Percentiles rank a stretch among this genome's conserved stretches.
These are phyloP conservation scores for Podosphaera fusca DNA, from an alignment of 2,329 filamentous ascomycete genomes.

Conservation along the genomic window DNA sequence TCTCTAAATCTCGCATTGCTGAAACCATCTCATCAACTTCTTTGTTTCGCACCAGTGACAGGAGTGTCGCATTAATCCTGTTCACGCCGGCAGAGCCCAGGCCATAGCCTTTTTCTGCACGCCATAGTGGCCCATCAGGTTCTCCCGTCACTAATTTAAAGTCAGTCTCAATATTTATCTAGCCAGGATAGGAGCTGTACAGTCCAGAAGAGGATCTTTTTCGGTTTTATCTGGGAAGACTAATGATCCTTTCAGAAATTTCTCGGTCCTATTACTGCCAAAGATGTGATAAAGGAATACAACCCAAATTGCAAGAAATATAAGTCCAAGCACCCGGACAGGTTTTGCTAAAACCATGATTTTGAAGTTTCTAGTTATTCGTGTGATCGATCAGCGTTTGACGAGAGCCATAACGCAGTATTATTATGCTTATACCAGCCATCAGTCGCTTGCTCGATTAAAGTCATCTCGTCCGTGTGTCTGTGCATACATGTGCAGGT, in stretches of 20 bases:
- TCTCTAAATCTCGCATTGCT: conserved; percentile 77
- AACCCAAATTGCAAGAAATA: conserved; percentile 48
- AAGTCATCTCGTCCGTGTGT: too few species aligned
- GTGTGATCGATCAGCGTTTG: too few species aligned
- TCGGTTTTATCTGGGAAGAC: conserved; percentile 38
- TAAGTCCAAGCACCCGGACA: conserved; percentile 53
- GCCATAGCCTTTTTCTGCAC: conserved; percentile 55
- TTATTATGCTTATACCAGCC: too few species aligned
- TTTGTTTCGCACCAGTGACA: conserved; percentile 79
- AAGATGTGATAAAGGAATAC: conserved; percentile 62
- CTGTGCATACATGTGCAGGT: too few species aligned
- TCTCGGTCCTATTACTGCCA: conserved; percentile 23
- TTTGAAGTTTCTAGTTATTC: background rate
- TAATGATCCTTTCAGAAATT: conserved; percentile 19
- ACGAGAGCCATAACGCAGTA: too few species aligned
- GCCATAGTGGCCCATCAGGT: conserved; percentile 52
- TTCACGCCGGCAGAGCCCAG: conserved; percentile 51
- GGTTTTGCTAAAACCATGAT: conserved; percentile 70
- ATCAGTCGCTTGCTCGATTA: too few species aligned
- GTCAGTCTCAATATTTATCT: background rate
- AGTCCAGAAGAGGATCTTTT: conserved; percentile 67
- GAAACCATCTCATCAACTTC: conserved; percentile 66
- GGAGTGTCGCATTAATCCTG: conserved; percentile 79
- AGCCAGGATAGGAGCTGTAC: conserved; percentile 23
- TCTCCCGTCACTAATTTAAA: conserved; percentile 48